Percentiles rank a stretch among this genome's conserved stretches.
These are phyloP conservation scores for Trametes versicolor DNA, from an alignment of 1,284 basidiomycete genomes.

Conservation along the genomic window DNA sequence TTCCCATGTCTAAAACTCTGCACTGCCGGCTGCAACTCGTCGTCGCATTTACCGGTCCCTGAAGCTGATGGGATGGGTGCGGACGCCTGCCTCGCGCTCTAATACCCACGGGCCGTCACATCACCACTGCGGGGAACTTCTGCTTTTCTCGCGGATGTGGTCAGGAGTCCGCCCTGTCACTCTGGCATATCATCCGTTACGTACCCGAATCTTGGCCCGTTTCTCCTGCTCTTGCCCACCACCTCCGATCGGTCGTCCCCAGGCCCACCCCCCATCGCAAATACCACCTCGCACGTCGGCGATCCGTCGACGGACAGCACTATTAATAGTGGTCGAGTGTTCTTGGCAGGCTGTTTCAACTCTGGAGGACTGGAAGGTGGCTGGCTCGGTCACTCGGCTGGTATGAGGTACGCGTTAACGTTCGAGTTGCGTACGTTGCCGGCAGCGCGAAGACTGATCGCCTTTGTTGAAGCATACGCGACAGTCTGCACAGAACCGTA, in stretches of 20 bases:
- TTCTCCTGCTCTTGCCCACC: conserved; percentile 18
- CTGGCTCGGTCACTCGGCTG: not conserved
- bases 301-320: not conserved
- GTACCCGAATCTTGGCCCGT: not conserved
- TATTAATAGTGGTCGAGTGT: not conserved
- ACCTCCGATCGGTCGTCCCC: conserved; percentile 2
- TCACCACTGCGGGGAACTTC: conserved; percentile 11
- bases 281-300: not conserved
- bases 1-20: conserved; percentile 32
- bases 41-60: conserved; percentile 15
- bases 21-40: conserved; percentile 21
- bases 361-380: not conserved
- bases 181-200: conserved; percentile 16
- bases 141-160: conserved; percentile 10
- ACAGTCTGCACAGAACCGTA: conserved; percentile 10
- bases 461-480: not conserved
- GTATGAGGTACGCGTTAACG: not conserved
- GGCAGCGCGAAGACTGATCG: conserved; percentile 1
- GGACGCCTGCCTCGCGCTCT: not conserved
- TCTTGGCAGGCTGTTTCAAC: not conserved
- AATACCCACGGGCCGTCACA: conserved; percentile 17
- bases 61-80: conserved; percentile 13
- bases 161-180: conserved; percentile 9
- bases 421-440: not conserved
- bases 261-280: not conserved